Base-by-base conservation (phyloP, 1,284 basidiomycete species). In the Heliocybe sulcata region DNA sequence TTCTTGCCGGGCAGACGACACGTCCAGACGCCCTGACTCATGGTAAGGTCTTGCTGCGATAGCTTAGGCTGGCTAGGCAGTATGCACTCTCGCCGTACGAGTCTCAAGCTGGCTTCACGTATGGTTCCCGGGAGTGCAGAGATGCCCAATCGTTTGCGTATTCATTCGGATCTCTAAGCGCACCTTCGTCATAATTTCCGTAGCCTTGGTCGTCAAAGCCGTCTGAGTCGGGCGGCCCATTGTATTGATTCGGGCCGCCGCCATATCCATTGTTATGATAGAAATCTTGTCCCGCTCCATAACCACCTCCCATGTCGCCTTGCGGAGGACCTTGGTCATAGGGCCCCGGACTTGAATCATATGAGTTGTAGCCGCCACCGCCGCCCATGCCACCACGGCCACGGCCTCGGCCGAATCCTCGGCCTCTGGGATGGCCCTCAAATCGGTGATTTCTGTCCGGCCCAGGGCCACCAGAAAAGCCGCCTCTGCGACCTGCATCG, bases 401-500 rank as follows among this genome's bases (percentile, higher is more conserved):
- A 58, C 71, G 64, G 52, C 77, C 77, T 55, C 84, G 77, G 61
- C 83, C 77, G 62, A 77, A 77, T 51, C 83, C 83, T 72, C 84
- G 80, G 61, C 84, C 83, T 67, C 85, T 79, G 60, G 74, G 70
- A 55, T 76, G 69, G 55, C 70, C 72, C 55, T 85, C 80, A 69
- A 75, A 83, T 69, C 79, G 80, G 71, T 85, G 82, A 60, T 78
- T 75, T 75, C 87, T 82, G 70, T 90, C 87, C 64, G 83, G 83
- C 57, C 86, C 85, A 58, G 80, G 79, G 61, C 80, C 82, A 61
- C 77, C 72, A 27, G 80, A 79, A 58, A 80, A 75, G 52, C 81
- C 85, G 56, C 85, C 87, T 65, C 87, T 76, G 57, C 78, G 80
- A 59, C 78, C 71, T 59, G 67, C 77, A 59, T 92, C 88, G 80